Evolutionary conservation across 148 eudicot genomes (phyloP), one percentile per base, ranked within the genome.

Genomic region (Arbutus unedo): DNA sequence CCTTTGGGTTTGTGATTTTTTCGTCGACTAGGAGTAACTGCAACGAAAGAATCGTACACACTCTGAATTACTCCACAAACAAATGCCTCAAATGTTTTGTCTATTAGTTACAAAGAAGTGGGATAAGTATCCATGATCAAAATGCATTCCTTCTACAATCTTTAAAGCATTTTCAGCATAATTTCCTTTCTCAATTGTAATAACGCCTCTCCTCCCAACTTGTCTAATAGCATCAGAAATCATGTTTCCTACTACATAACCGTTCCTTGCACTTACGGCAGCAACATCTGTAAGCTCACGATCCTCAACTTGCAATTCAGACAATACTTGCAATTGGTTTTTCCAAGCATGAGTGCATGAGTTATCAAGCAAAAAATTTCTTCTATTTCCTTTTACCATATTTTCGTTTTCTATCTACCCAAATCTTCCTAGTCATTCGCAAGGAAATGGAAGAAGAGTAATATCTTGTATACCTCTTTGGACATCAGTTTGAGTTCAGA

Each of bases 21-120:
- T 91, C 93, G 85, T 95, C 97, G 70, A 95, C 96, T 91, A 95
- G 90, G 62, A 95, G 96, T 83, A 95, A 80, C 98, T 95, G 95
- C 90, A 89, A 59, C 47, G 43, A 79, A 77, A 83, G 47, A 76
- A 86, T 43, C 82, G 11, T 71, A 60, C 71, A 55, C 59, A 59
- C 71, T 62, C 53, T 81, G 43, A 78, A 79, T 62, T 79, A 85
- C 82, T 75, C 54, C 49, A 13, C 4, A 76, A n/a, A 76, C 78
- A 73, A 71, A 73, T 79, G 85, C 44, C 25, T 57, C 48, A 47
- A 18, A 19, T 21, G 41, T 6, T 43, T 44, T 21, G 85, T 73
- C 94, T 83, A 84, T 93, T 96, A 56, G 96, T 95, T 50, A 92
- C 95, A 84, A 95, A 94, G 81, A 92, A 93, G 2, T 89, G 91